Percentiles rank a stretch among this genome's conserved stretches.
These are phyloP conservation scores for Xylaria sp. DNA, from an alignment of 495 filamentous ascomycete species.

Conservation along the genomic window DNA sequence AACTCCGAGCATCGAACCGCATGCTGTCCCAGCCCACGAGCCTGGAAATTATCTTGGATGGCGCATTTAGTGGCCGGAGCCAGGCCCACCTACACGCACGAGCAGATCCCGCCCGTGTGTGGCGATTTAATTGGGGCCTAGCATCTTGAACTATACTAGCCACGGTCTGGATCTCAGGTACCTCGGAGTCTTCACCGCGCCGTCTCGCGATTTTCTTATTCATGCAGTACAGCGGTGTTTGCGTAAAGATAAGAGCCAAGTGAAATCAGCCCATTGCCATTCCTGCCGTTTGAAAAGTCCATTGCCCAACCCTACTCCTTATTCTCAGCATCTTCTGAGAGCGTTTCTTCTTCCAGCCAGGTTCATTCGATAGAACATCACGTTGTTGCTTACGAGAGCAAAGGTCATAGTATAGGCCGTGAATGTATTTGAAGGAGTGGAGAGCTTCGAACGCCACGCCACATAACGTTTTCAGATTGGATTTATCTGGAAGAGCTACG, in stretches of 20 bases:
- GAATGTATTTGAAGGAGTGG: not conserved
- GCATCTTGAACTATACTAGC: not conserved
- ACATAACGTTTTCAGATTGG: not conserved
- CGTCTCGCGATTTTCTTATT: not conserved
- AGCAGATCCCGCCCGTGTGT: slow-evolving; percentile 17
- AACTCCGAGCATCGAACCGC: not conserved
- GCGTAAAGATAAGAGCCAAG: not conserved
- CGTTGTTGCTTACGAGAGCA: not conserved
- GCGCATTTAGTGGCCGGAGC: not conserved
- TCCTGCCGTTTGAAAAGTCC: not conserved
- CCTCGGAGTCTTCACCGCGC: not conserved
- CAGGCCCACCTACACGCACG: not conserved
- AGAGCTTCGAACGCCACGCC: not conserved
- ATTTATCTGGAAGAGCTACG: not conserved
- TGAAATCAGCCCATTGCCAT: not conserved
- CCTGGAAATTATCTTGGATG: slow-evolving; percentile 5
- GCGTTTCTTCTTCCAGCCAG: not conserved
- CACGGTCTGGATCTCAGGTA: not conserved
- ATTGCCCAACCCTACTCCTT: not conserved
- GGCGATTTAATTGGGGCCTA: slow-evolving; percentile 9
- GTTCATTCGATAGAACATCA: not conserved
- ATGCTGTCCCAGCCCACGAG: not conserved
- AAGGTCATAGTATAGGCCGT: not conserved
- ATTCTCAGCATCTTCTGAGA: not conserved
- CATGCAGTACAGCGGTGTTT: not conserved